Evolutionary conservation across 495 filamentous ascomycete species (phyloP), one percentile per base, ranked within the genome.

Genomic region (Aspergillus affinis): DNA sequence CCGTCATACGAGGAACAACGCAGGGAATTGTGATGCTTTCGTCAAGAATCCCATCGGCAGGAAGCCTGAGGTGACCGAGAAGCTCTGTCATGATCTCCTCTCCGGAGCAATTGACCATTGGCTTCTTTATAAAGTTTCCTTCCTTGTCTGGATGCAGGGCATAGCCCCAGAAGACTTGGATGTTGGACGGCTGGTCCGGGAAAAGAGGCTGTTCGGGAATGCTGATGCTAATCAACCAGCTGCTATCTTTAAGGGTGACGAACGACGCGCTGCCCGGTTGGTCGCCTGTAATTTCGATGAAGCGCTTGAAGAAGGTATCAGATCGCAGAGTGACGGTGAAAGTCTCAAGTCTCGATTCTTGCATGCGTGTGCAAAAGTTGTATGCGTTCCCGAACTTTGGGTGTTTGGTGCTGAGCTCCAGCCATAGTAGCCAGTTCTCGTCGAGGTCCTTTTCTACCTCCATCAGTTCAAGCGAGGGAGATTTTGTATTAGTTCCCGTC

Each of bases 151-250:
- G 77, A 46, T 66, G 69, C 9, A 78, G 61, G 0, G 72, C 75
- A 48, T 78, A 78, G 10, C 77, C 78, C 75, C 74, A 79, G 51
- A 74, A 54, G 2, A 76, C 71, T 8, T 73, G 62, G 9, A 72
- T 58, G 7, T 59, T 17, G 45, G 51, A 21, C 0, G 75, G 68
- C 53, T 79, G 76, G 45, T 64, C 61, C 1, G 69, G 54, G 60
- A 79, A 76, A 15, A 77, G 59, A 0, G 78, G 78, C 53, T 81
- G 78, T 21, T 69, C 58, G 12, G 75, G 74, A 20, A 78, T 61
- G 9, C 67, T 66, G 32, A 78, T 69, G 46, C 58, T 69, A 30
- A 79, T 54, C 4, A 75, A 52, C 77, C 77, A 79, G 17, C 61
- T 59, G 57, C 67, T 69, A 52, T 77, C 69, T 48, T 68, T 68